Percentiles rank a stretch among this genome's conserved stretches.
phyloP scores from a whole-genome alignment of 768 basidiomycete species.

The Leccinum longicurvipes region DNA sequence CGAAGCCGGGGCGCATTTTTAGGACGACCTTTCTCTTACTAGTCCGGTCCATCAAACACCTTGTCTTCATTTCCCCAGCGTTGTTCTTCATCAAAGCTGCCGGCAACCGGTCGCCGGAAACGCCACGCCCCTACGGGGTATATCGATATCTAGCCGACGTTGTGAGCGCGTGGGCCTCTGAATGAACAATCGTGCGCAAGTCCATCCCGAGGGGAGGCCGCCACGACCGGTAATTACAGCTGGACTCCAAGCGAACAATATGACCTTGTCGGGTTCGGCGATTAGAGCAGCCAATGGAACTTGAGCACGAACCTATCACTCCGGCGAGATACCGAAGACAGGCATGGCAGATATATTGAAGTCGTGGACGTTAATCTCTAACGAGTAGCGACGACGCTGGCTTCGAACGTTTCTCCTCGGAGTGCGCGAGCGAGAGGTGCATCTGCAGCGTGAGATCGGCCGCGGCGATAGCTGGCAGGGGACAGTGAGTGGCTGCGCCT shows the following conservation, averaged over 20 bases:
- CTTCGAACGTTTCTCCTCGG: constrained; percentile 26
- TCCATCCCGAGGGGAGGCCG: background rate
- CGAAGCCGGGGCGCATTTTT: constrained; percentile 16
- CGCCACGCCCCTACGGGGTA: constrained; percentile 16
- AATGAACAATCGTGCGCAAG: background rate
- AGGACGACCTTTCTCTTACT: constrained; percentile 17
- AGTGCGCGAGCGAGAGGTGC: constrained; percentile 3
- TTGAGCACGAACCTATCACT: constrained; percentile 10
- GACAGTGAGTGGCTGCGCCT: constrained; percentile 4
- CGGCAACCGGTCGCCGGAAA: constrained; percentile 13
- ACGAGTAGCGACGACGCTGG: background rate
- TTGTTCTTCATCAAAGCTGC: constrained; percentile 3
- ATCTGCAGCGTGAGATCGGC: constrained; percentile 16
- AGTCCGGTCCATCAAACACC: constrained; percentile 10
- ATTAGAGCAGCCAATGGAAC: constrained; percentile 4
- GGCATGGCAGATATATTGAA: constrained; percentile 8
- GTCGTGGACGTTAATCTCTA: constrained; percentile 24
- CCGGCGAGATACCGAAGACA: constrained; percentile 7
- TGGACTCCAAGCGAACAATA: constrained; percentile 6
- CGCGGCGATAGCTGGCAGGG: constrained; percentile 22
- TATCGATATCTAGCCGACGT: background rate
- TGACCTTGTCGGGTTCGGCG: constrained; percentile 18
- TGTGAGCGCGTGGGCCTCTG: background rate
- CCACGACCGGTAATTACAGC: constrained; percentile 7
- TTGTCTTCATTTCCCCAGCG: constrained; percentile 6